These are phyloP conservation scores for Lachancea waltii DNA, from an alignment of 805 yeast genomes.

Conservation along the genomic window DNA sequence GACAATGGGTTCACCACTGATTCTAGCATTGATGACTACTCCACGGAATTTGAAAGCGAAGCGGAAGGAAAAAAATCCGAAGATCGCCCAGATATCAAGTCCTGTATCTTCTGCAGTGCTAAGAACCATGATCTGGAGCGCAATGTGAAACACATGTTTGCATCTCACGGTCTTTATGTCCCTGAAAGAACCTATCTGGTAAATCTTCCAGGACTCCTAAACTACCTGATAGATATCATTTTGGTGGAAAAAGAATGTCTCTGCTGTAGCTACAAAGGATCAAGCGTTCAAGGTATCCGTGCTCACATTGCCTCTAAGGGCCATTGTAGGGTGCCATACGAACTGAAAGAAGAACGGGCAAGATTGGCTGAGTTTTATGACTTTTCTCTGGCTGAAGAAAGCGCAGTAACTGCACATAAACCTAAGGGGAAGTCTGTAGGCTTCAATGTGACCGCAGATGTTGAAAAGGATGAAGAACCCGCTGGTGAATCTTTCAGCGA, in stretches of 20 bases:
- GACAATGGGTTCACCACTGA: conserved; percentile 42
- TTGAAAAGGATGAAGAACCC: conserved; percentile 14
- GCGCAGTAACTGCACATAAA: conserved; percentile 21
- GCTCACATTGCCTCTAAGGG: conserved; percentile 82
- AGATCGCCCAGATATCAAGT: conserved; percentile 33
- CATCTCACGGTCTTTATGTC: conserved; percentile 73
- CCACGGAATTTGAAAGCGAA: conserved; percentile 31
- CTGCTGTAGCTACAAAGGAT: conserved; percentile 79
- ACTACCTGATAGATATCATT: conserved; percentile 70
- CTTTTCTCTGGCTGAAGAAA: conserved; percentile 55
- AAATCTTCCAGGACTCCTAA: conserved; percentile 66
- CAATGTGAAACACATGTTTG: conserved; percentile 71
- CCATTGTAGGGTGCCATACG: conserved; percentile 88
- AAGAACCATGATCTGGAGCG: conserved; percentile 48
- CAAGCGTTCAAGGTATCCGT: conserved; percentile 74
- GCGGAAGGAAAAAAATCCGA: conserved; percentile 20
- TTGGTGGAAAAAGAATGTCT: conserved; percentile 81
- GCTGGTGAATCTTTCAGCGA: too few species aligned
- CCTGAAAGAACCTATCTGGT: conserved; percentile 72
- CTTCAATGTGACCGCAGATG: conserved; percentile 3
- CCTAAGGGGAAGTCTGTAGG: conserved; percentile 24
- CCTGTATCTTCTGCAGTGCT: conserved; percentile 53
- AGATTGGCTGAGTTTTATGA: conserved; percentile 80
- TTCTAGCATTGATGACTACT: conserved; percentile 30
- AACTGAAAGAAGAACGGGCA: conserved; percentile 66